Evolutionary conservation across 2,329 filamentous ascomycete genomes (phyloP).

Genomic region (Pleurostoma richardsiae): DNA sequence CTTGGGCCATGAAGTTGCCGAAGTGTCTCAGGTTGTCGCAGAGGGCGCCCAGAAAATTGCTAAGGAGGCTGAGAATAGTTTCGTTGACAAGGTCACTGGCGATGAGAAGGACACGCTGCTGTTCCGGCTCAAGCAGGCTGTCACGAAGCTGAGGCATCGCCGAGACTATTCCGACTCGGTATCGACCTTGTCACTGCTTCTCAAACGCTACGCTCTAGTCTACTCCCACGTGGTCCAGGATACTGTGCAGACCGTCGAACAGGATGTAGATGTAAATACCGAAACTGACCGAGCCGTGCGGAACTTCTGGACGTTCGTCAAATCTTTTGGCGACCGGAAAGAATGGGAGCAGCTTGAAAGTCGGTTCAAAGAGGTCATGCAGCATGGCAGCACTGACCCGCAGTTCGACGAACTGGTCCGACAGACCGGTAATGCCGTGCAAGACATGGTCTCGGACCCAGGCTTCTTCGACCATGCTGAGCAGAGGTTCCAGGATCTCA

Average conservation of each 20-base stretch:
- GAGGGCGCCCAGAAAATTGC: constrained; percentile 50
- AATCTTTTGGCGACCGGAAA: constrained; percentile 68
- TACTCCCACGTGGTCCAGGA: constrained; percentile 73
- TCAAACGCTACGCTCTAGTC: constrained; percentile 71
- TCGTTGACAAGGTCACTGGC: constrained; percentile 67
- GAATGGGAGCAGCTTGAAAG: constrained; percentile 73
- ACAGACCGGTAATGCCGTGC: constrained; percentile 68
- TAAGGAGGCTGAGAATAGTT: constrained; percentile 60
- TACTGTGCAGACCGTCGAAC: constrained; percentile 59
- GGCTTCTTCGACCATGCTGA: constrained; percentile 76
- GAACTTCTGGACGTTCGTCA: constrained; percentile 77
- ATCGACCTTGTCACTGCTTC: constrained; percentile 67
- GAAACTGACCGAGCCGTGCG: constrained; percentile 70
- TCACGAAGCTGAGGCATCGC: constrained; percentile 68
- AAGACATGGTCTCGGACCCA: constrained; percentile 80
- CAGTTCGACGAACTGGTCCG: constrained; percentile 76
- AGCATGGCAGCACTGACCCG: constrained; percentile 70
- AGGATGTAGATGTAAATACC: constrained; percentile 67
- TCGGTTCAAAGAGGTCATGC: constrained; percentile 64
- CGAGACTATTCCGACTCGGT: constrained; percentile 85
- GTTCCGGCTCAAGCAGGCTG: constrained; percentile 69
- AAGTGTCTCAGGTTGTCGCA: constrained; percentile 47
- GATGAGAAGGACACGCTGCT: constrained; percentile 70
- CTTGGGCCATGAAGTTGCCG: constrained; percentile 50
- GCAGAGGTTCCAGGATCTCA: constrained; percentile 43